Conservation (phyloP, 208 protist species). For the Leishmania mexicana region DNA sequence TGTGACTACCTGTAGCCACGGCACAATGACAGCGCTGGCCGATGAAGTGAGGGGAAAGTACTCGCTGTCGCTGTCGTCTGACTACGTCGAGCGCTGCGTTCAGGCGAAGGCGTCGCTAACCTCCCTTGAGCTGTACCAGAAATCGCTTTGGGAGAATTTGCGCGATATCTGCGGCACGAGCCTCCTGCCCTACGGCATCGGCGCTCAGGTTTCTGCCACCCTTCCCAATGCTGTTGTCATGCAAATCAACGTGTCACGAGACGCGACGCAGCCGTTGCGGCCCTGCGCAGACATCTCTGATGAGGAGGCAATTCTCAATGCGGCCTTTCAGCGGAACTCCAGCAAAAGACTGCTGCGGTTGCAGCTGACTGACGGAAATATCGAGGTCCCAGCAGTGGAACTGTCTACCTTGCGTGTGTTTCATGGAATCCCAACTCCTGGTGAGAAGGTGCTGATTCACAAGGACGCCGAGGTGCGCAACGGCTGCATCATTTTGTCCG, state of each 20-base stretch:
- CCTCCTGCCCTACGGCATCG: slow-evolving; percentile 59
- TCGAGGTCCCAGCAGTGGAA: slow-evolving; percentile 73
- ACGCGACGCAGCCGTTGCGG: slow-evolving; percentile 80
- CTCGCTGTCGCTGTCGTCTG: slow-evolving; percentile 51
- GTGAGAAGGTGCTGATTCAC: slow-evolving; percentile 77
- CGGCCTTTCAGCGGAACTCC: slow-evolving; percentile 52
- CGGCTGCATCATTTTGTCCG: slow-evolving; percentile 75
- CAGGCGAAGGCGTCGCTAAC: slow-evolving; percentile 26
- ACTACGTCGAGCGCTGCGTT: slow-evolving; percentile 59
- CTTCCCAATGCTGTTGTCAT: slow-evolving; percentile 61
- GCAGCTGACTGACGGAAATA: slow-evolving; percentile 69
- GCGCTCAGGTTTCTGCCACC: slow-evolving; percentile 40
- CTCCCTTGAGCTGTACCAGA: slow-evolving; percentile 50
- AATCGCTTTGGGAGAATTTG: slow-evolving; percentile 60
- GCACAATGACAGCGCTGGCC: slow-evolving; percentile 36
- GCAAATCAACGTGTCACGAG: slow-evolving; percentile 73
- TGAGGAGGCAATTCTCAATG: slow-evolving; percentile 51
- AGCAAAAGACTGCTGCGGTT: slow-evolving; percentile 67
- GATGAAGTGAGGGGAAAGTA: slow-evolving; percentile 47
- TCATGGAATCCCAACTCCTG: slow-evolving; percentile 65
- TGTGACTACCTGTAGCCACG: not conserved
- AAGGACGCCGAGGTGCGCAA: slow-evolving; percentile 66
- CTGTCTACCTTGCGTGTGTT: slow-evolving; percentile 70
- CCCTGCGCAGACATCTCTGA: slow-evolving; percentile 66
- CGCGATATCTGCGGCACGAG: slow-evolving; percentile 59